These are phyloP conservation scores for Pichia nanzhaoensis DNA, from an alignment of 805 yeast species.

Conservation along the genomic window DNA sequence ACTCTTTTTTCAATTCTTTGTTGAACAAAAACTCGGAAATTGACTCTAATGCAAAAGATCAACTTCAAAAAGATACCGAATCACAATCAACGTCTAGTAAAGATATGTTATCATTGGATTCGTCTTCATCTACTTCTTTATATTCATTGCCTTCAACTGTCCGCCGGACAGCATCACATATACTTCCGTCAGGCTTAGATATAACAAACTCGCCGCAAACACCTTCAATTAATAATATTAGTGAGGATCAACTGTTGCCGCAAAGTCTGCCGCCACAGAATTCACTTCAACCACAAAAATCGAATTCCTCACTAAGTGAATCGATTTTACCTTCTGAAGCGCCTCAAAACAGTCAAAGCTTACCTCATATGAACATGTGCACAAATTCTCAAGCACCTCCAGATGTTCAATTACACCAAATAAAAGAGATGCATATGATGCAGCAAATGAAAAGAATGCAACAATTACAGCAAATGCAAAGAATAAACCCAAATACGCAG, in stretches of 20 bases:
- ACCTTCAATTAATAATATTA: background rate
- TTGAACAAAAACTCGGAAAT: constrained; percentile 3
- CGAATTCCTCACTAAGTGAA: no score
- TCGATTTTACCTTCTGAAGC: background rate
- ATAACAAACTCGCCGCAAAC: no score
- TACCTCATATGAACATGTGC: background rate
- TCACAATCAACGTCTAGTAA: no score
- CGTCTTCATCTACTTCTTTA: background rate
- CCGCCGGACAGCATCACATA: background rate
- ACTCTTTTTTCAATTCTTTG: constrained; percentile 20
- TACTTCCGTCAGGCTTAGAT: constrained; percentile 1
- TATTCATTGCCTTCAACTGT: background rate
- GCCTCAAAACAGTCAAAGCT: background rate
- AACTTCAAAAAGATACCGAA: no score
- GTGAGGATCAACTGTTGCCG: background rate
- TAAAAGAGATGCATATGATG: constrained; percentile 5
- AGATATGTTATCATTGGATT: background rate
- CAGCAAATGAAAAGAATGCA: constrained; percentile 9
- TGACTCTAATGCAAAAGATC: background rate
- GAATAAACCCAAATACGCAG: constrained; percentile 2
- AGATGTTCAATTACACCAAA: constrained; percentile 4
- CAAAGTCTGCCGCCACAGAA: background rate
- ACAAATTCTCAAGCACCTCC: background rate
- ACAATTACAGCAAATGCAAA: constrained; percentile 7
- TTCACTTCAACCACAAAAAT: background rate